Percentiles rank a stretch among this genome's conserved stretches.
phyloP scores from a whole-genome alignment of 2,329 filamentous ascomycete genomes.

The Falciphora oryzae region DNA sequence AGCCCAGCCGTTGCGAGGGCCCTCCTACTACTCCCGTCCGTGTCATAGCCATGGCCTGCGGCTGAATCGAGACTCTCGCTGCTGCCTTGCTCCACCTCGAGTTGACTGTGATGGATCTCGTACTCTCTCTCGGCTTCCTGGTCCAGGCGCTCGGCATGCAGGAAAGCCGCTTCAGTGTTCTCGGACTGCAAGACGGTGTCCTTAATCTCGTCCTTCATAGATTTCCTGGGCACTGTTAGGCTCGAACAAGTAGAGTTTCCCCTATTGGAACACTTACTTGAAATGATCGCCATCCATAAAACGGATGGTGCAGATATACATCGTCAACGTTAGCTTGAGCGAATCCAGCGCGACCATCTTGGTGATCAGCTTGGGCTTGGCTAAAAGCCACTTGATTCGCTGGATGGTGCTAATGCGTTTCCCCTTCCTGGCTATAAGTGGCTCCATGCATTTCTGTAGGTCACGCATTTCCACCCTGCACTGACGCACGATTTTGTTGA shows the following conservation, averaged over 20 bases:
- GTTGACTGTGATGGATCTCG: neutral
- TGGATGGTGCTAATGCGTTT: neutral
- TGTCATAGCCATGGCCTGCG: neutral
- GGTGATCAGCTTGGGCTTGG: neutral
- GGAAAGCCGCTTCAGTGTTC: neutral
- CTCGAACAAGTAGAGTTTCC: neutral
- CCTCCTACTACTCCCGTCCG: neutral
- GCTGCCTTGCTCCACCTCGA: neutral
- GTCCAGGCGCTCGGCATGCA: neutral
- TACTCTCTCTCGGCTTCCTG: neutral
- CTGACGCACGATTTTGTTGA: neutral
- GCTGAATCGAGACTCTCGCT: neutral
- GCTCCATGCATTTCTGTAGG: neutral
- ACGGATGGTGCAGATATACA: neutral
- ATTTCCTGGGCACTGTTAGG: neutral
- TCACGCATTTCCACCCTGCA: neutral
- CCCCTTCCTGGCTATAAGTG: neutral
- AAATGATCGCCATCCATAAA: neutral
- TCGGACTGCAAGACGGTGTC: neutral
- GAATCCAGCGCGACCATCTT: neutral
- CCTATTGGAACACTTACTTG: neutral
- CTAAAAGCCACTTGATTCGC: neutral
- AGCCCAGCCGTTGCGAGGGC: neutral
- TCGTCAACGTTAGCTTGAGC: neutral
- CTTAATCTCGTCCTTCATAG: neutral